phyloP scores from a whole-genome alignment of 2,329 filamentous ascomycete genomes.

The Apiospora aurea region DNA sequence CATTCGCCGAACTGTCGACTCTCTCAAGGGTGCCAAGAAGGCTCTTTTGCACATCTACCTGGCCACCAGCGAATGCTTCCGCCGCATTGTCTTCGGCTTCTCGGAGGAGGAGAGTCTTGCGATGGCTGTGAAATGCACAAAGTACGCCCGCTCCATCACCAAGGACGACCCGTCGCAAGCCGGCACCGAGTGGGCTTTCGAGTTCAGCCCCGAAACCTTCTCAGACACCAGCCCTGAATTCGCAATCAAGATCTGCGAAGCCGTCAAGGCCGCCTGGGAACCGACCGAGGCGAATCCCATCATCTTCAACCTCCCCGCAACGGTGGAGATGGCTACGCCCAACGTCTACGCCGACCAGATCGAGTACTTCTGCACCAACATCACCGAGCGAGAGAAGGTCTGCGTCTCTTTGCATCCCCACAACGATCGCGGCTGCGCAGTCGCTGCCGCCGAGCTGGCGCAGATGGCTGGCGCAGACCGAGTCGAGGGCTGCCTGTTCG shows the following conservation, averaged over 20 bases:
- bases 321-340: slow-evolving; percentile 92
- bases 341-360: slow-evolving; percentile 97
- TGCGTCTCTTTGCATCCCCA: slow-evolving; percentile 92
- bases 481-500: slow-evolving; percentile 77
- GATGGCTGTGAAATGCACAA: slow-evolving; percentile 84
- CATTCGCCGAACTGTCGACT: slow-evolving; percentile 88
- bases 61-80: slow-evolving; percentile 95
- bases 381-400: slow-evolving; percentile 84
- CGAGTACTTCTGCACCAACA: slow-evolving; percentile 90
- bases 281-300: slow-evolving; percentile 81
- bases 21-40: slow-evolving; percentile 87
- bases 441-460: slow-evolving; percentile 88
- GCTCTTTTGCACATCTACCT: slow-evolving; percentile 96
- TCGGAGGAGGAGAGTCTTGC: slow-evolving; percentile 81
- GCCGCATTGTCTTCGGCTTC: slow-evolving; percentile 82
- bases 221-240: slow-evolving; percentile 90
- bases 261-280: slow-evolving; percentile 93
- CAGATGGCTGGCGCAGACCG: slow-evolving; percentile 97
- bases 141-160: slow-evolving; percentile 86
- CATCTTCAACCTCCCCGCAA: slow-evolving; percentile 97
- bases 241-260: slow-evolving; percentile 83
- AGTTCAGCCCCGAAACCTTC: slow-evolving; percentile 88
- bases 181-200: slow-evolving; percentile 75
- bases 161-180: slow-evolving; percentile 72
- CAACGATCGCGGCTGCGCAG: slow-evolving; percentile 86